These are phyloP conservation scores for Ustilago shanxiensis DNA, from an alignment of 1,284 basidiomycete genomes.

Conservation along the genomic window DNA sequence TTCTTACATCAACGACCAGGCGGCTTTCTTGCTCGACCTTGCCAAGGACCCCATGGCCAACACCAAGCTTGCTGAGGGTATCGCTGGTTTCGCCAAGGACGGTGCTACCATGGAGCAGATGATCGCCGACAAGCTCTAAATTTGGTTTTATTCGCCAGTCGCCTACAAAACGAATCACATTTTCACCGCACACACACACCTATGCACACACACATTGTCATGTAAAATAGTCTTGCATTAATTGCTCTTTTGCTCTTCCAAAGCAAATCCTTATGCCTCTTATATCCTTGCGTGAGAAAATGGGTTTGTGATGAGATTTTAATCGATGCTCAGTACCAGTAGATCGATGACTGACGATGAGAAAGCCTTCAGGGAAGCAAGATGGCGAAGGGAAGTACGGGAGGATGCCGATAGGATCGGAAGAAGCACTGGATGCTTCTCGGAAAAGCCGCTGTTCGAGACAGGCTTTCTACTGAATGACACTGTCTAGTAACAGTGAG, in stretches of 20 bases:
- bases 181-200: neutral
- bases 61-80: slow-evolving; percentile 84
- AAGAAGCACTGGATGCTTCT: too few relatives aligned
- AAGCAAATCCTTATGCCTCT: neutral
- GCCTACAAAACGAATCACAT: too few relatives aligned
- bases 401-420: too few relatives aligned
- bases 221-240: slow-evolving; percentile 42
- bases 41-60: slow-evolving; percentile 73
- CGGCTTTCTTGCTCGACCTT: slow-evolving; percentile 93
- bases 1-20: slow-evolving; percentile 88
- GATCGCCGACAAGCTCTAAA: slow-evolving; percentile 81
- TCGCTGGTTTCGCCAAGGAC: slow-evolving; percentile 88
- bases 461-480: too few relatives aligned
- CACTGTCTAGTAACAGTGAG: too few relatives aligned
- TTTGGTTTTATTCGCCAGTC: too few relatives aligned
- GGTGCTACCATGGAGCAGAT: slow-evolving; percentile 88
- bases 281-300: too few relatives aligned
- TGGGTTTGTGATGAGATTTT: neutral
- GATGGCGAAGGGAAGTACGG: too few relatives aligned
- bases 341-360: too few relatives aligned
- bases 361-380: too few relatives aligned
- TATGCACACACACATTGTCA: neutral
- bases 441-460: too few relatives aligned
- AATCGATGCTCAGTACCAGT: too few relatives aligned
- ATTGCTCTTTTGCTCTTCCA: slow-evolving; percentile 5